phyloP scores from a whole-genome alignment of 1,139 yeast genomes.

The Pichia sp. region DNA sequence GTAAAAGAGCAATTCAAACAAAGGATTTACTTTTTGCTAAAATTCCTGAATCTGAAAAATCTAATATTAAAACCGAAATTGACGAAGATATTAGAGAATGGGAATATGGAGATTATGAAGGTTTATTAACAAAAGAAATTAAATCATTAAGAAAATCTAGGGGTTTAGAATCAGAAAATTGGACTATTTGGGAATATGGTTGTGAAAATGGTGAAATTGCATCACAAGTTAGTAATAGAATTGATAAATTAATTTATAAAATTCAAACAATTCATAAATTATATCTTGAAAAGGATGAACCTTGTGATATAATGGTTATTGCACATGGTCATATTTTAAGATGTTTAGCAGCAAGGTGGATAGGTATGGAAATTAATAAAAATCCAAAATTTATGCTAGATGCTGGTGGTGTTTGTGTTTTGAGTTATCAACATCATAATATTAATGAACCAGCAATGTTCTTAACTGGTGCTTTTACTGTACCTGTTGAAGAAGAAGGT shows the following conservation, averaged over 20 bases:
- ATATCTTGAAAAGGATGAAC: conserved; percentile 46
- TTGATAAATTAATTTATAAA: conserved; percentile 61
- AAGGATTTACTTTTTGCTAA: conserved; percentile 46
- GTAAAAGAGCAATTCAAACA: conserved; percentile 73
- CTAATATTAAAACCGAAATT: conserved; percentile 35
- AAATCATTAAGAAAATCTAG: conserved; percentile 48
- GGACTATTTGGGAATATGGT: conserved; percentile 90
- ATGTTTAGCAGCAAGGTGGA: conserved; percentile 87
- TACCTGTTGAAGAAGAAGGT: conserved; percentile 52
- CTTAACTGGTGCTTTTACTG: conserved; percentile 72
- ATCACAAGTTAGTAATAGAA: conserved; percentile 55
- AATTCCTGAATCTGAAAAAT: not conserved
- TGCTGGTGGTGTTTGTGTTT: conserved; percentile 93
- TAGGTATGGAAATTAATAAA: conserved; percentile 45
- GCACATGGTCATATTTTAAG: conserved; percentile 94
- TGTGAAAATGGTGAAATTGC: conserved; percentile 84
- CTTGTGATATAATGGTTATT: conserved; percentile 72
- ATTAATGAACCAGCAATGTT: conserved; percentile 80
- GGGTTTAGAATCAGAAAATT: conserved; percentile 54
- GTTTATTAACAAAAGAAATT: conserved; percentile 64
- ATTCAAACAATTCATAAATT: conserved; percentile 56
- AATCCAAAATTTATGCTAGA: conserved; percentile 82
- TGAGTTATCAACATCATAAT: conserved; percentile 81
- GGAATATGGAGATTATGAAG: conserved; percentile 96
- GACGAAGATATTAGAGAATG: conserved; percentile 81